Conservation (phyloP, 2,329 filamentous ascomycete species). For the Metarhizium album region DNA sequence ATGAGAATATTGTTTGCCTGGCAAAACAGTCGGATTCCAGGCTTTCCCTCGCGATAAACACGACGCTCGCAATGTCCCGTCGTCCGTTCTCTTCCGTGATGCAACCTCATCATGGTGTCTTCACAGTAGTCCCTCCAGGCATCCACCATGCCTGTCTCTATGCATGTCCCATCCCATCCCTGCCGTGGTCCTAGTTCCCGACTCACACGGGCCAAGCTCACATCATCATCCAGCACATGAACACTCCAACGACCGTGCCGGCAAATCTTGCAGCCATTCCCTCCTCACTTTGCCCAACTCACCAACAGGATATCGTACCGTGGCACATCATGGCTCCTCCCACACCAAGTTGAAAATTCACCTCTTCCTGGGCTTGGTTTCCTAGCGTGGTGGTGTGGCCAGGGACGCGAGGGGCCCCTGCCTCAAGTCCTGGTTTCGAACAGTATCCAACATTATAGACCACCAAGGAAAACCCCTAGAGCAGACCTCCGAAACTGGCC, state of each 20-base stretch:
- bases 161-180: not conserved
- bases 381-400: not conserved
- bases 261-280: not conserved
- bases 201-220: not conserved
- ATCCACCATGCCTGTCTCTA: not conserved
- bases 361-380: not conserved
- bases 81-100: not conserved
- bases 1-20: not conserved
- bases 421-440: not conserved
- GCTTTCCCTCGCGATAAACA: not conserved
- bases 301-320: too few relatives aligned
- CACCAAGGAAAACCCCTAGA: not conserved
- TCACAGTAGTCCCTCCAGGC: not conserved
- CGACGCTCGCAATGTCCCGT: not conserved
- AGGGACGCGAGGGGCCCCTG: not conserved
- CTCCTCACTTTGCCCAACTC: too few relatives aligned
- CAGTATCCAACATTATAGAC: not conserved
- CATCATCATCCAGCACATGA: not conserved
- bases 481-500: constrained; percentile 3
- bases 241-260: not conserved
- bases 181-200: not conserved
- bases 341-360: not conserved
- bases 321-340: not conserved
- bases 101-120: not conserved
- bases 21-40: not conserved